These are phyloP conservation scores for Ophiocordyceps camponoti-floridani DNA, from an alignment of 2,329 filamentous ascomycete species.

Conservation along the genomic window DNA sequence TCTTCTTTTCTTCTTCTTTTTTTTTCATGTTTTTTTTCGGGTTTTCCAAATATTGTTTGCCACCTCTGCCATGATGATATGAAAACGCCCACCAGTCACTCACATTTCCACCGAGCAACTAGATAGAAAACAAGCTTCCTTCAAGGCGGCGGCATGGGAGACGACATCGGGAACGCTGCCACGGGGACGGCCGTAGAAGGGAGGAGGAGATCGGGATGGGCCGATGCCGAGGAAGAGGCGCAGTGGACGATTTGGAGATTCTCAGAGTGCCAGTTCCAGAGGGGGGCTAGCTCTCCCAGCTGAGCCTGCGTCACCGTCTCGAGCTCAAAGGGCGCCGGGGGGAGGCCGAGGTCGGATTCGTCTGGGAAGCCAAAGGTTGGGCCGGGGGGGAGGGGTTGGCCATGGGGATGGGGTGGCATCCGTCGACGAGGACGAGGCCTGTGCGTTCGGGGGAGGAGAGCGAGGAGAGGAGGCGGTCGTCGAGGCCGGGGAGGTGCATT, in stretches of 20 bases:
- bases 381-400: background rate
- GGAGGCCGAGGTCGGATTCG: background rate
- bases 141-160: no score
- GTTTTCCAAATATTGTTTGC: no score
- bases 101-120: no score
- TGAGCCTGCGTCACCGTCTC: slow-evolving; percentile 7
- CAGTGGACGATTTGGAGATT: slow-evolving; percentile 6
- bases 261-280: slow-evolving; percentile 8
- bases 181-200: background rate
- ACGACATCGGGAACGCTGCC: background rate
- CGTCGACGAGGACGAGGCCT: background rate
- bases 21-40: no score
- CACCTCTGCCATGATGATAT: no score
- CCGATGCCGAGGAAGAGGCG: background rate
- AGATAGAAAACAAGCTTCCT: no score
- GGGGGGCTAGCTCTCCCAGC: slow-evolving; percentile 7
- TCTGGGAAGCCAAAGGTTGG: background rate
- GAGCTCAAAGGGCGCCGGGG: slow-evolving; percentile 4
- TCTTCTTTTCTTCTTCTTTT: no score
- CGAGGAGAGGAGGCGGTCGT: background rate
- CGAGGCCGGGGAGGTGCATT: background rate
- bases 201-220: background rate
- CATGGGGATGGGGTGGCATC: background rate
- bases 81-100: no score
- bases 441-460: background rate